Evolutionary conservation across 495 filamentous ascomycete genomes (phyloP).

Genomic region (Penicillium flavigenum): DNA sequence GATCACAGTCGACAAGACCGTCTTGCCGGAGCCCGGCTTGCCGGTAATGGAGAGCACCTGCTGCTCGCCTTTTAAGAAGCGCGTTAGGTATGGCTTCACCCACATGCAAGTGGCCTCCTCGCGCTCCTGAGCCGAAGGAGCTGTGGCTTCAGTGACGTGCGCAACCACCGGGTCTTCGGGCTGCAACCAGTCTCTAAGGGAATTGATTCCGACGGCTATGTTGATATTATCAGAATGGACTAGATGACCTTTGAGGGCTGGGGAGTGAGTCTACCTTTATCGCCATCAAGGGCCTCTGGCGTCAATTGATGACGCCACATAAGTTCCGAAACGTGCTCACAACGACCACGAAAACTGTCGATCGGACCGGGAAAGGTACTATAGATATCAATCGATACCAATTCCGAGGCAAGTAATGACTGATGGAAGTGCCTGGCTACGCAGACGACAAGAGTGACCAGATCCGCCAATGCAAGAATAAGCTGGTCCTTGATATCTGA

Average conservation of each 20-base stretch:
- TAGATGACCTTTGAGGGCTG: not conserved
- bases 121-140: not conserved
- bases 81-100: not conserved
- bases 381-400: not conserved
- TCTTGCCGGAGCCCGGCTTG: not conserved
- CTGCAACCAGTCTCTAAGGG: not conserved
- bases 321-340: not conserved
- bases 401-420: not conserved
- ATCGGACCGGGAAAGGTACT: not conserved
- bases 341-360: not conserved
- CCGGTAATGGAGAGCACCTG: not conserved
- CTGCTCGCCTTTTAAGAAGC: not conserved
- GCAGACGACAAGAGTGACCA: not conserved
- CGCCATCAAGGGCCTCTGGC: not conserved
- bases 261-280: not conserved
- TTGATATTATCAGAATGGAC: not conserved
- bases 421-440: not conserved
- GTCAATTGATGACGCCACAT: not conserved
- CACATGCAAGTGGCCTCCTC: not conserved
- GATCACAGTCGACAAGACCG: not conserved
- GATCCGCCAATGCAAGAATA: not conserved
- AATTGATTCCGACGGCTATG: not conserved
- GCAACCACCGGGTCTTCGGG: not conserved
- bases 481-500: not conserved
- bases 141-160: not conserved